Evolutionary conservation across 345 rosid genomes (phyloP).

Genomic region (Boechera divaricarpa): DNA sequence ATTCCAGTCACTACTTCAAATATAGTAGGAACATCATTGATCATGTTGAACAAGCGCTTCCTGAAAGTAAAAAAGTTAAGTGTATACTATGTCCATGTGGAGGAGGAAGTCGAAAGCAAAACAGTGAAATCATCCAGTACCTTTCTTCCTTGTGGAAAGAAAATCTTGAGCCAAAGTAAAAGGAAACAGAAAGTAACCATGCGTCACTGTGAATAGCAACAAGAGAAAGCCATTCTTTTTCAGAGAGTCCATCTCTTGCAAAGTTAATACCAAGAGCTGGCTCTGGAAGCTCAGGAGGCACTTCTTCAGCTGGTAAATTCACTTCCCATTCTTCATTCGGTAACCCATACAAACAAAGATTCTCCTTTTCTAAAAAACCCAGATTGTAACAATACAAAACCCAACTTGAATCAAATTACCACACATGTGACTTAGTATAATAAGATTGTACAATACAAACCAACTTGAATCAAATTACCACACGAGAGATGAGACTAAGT

Average conservation of each 20-base stretch:
- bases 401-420: background rate
- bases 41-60: slow-evolving; percentile 69
- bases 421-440: background rate
- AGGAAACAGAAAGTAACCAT: slow-evolving; percentile 80
- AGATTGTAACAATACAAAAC: background rate
- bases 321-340: slow-evolving; percentile 87
- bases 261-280: slow-evolving; percentile 90
- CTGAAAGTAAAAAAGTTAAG: slow-evolving; percentile 49
- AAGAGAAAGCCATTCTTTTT: slow-evolving; percentile 80
- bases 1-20: slow-evolving; percentile 72
- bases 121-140: slow-evolving; percentile 38
- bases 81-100: background rate
- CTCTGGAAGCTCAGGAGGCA: slow-evolving; percentile 91
- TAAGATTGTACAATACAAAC: background rate
- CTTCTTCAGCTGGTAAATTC: slow-evolving; percentile 82
- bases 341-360: slow-evolving; percentile 78
- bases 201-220: slow-evolving; percentile 87
- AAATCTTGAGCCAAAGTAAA: slow-evolving; percentile 82
- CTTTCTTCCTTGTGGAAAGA: slow-evolving; percentile 69
- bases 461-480: background rate
- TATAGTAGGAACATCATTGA: slow-evolving; percentile 76
- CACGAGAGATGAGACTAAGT: background rate
- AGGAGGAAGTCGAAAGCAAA: background rate
- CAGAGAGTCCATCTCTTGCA: slow-evolving; percentile 84
- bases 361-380: slow-evolving; percentile 66